Base-by-base conservation (phyloP, 345 rosid genomes). In the Angophora floribunda region DNA sequence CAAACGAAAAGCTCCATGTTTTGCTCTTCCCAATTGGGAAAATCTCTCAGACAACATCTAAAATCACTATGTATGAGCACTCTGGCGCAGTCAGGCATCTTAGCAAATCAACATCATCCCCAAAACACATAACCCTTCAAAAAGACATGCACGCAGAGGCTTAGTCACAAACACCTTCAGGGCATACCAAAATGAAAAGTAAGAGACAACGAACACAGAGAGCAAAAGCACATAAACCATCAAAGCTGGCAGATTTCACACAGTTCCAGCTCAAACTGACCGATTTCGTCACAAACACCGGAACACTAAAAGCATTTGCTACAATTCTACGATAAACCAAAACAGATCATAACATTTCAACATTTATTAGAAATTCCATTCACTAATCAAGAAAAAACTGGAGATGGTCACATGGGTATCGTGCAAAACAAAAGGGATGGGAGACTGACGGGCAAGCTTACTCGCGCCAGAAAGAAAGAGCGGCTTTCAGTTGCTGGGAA, bases 131-230 rank as follows among this genome's bases (percentile, higher is more conserved):
- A 16, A 30, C 51, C 22, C 44, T 44, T 47, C 36, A 45, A 1
- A 0, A 17, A 0, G 30, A 50, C 75, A 24, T 87, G 61, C 87
- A 85, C 6, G 7, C 52, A 79, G 85, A 36, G 41, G 90, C 21
- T 21, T 89, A 90, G 87, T 84, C 28, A 88, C 93, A 90, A 92
- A 89, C 93, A 92, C 28, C 90, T 91, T 24, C 49, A 65, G 85
- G 86, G 65, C 86, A 52, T 14, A 55, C 8, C 2, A 26, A 16
- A 2, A 22, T 19, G 82, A 75, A 19, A 6, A 36, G 82, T 10
- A 36, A 36, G 49, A 36, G 7, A 19, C 47, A 10, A 19, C 19
- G 9, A 4, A 4, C 82, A 3, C 13, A 36, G 36, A 36, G 0
- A 75, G 49, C 8, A 19, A 75, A 22, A 75, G 82, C 26, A 19